Evolutionary conservation across 257 asterid species (phyloP).

Genomic region (Thymus quinquecostatus): DNA sequence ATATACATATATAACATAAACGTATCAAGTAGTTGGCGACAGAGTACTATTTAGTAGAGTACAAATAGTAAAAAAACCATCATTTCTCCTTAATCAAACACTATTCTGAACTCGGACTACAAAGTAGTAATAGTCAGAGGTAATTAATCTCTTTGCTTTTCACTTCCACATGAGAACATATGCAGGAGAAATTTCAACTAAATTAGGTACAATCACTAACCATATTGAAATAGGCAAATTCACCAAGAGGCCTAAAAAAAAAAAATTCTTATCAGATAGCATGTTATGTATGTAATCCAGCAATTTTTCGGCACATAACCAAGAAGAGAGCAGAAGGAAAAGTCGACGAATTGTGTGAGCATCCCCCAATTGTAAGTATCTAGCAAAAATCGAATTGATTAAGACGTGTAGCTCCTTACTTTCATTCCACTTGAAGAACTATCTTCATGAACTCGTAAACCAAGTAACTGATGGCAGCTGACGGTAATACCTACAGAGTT

Average conservation of each 20-base stretch:
- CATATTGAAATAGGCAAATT: constrained; percentile 6
- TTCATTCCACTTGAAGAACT: constrained; percentile 77
- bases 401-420: constrained; percentile 24
- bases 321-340: constrained; percentile 16
- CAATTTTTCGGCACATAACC: not conserved
- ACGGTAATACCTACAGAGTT: constrained; percentile 82
- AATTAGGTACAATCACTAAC: constrained; percentile 5
- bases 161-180: not conserved
- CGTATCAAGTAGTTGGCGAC: too few relatives aligned
- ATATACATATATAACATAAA: too few relatives aligned
- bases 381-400: constrained; percentile 20
- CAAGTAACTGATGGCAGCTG: constrained; percentile 95
- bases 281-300: constrained; percentile 1
- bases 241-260: not conserved
- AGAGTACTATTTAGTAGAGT: too few relatives aligned
- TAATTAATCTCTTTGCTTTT: not conserved
- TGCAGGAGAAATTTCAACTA: not conserved
- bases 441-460: constrained; percentile 97
- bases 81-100: too few relatives aligned
- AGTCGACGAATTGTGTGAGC: constrained; percentile 27
- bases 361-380: constrained; percentile 19
- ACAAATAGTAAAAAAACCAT: too few relatives aligned
- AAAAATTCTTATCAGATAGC: not conserved
- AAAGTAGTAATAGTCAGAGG: not conserved
- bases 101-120: not conserved